Evolutionary conservation across 805 yeast species (phyloP).

Genomic region (Metschnikowia koreensis): DNA sequence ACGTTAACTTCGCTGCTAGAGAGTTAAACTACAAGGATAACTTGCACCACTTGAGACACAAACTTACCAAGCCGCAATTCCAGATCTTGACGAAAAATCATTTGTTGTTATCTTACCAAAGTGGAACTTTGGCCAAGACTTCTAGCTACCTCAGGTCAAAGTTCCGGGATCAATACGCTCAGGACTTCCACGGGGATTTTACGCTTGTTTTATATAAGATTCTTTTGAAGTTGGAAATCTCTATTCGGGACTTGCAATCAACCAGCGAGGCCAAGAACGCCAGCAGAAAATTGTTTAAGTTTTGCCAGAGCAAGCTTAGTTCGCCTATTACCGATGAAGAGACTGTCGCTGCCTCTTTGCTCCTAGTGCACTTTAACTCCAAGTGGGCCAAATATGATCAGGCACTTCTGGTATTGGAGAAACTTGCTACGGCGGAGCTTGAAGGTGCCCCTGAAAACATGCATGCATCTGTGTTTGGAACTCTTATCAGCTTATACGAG

Average conservation of each 20-base stretch:
- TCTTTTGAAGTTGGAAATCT: conserved; percentile 29
- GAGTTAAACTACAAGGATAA: conserved; percentile 29
- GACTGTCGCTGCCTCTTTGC: conserved; percentile 26
- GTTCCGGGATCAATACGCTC: conserved; percentile 20
- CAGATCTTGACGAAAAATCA: conserved; percentile 43
- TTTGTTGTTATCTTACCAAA: conserved; percentile 38
- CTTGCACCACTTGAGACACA: conserved; percentile 24
- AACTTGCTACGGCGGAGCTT: conserved; percentile 10
- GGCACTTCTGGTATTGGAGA: conserved; percentile 17
- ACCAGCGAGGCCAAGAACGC: conserved; percentile 15
- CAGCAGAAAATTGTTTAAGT: conserved; percentile 22
- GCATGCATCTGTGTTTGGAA: conserved; percentile 13
- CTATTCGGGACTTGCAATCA: conserved; percentile 25
- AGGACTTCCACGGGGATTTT: conserved; percentile 31
- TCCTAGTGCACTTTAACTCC: conserved; percentile 28
- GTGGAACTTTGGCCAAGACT: conserved; percentile 35
- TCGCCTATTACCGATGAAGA: conserved; percentile 9
- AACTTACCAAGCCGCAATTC: conserved; percentile 37
- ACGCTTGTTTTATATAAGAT: conserved; percentile 30
- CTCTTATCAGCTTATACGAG: conserved; percentile 14
- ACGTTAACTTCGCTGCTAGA: conserved; percentile 28
- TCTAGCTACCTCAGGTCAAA: conserved; percentile 24
- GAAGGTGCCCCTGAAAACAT: neutral
- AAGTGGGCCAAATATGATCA: conserved; percentile 26
- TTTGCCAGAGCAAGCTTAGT: conserved; percentile 1